phyloP scores from a whole-genome alignment of 257 asterid species.

The Linaria vulgaris region DNA sequence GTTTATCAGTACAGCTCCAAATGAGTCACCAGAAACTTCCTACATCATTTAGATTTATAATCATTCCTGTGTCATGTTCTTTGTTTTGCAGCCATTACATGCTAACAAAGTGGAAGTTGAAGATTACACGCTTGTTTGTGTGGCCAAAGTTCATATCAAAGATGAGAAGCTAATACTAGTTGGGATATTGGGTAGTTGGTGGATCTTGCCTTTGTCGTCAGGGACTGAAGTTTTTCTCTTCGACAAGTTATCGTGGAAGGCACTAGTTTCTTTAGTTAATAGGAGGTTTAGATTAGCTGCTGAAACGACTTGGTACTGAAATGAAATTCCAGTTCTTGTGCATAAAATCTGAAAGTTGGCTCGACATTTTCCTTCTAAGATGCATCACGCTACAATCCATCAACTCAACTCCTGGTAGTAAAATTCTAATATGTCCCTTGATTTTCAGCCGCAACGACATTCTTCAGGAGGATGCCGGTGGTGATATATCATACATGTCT shows the following conservation, averaged over 20 bases:
- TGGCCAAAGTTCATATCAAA: constrained; percentile 33
- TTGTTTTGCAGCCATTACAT: constrained; percentile 23
- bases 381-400: no score
- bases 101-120: constrained; percentile 32
- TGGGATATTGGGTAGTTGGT: constrained; percentile 48
- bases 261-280: constrained; percentile 26
- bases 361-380: neutral
- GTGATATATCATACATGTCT: no score
- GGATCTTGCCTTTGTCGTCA: constrained; percentile 38
- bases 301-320: constrained; percentile 17
- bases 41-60: neutral
- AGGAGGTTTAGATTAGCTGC: constrained; percentile 29
- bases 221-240: constrained; percentile 13
- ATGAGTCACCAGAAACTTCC: no score
- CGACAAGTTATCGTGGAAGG: constrained; percentile 24
- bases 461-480: no score
- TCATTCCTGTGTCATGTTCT: neutral
- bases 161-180: constrained; percentile 29
- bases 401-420: no score
- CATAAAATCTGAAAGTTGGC: neutral
- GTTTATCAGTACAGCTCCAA: no score
- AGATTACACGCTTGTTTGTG: constrained; percentile 31
- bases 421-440: no score
- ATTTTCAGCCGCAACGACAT: no score
- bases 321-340: neutral